phyloP scores from a whole-genome alignment of 495 filamentous ascomycete genomes.

The Tuber borchii region DNA sequence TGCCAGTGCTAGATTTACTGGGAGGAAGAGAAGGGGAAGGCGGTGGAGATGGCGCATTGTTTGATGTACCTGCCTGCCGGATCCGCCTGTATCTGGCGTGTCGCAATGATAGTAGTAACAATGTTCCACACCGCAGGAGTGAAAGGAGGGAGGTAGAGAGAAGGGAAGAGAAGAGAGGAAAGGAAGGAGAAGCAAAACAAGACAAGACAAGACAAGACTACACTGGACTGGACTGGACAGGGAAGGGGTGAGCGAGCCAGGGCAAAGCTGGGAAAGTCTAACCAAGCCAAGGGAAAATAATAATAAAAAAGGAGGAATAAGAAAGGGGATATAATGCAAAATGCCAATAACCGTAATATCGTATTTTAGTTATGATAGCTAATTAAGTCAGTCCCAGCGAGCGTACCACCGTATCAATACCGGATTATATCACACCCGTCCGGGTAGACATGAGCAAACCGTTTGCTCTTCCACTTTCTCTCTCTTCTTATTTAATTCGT shows the following conservation, averaged over 20 bases:
- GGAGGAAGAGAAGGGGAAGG: constrained; percentile 29
- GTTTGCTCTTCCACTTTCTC: background rate
- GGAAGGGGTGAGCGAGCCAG: background rate
- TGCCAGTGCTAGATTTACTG: constrained; percentile 10
- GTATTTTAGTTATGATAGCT: background rate
- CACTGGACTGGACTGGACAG: background rate
- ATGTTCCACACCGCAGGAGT: background rate
- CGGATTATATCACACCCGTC: background rate
- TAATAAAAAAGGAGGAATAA: background rate
- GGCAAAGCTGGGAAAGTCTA: background rate
- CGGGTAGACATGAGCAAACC: background rate
- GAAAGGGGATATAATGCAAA: background rate
- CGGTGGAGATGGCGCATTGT: constrained; percentile 23
- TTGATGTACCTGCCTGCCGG: background rate
- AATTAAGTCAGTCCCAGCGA: background rate
- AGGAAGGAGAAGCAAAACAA: constrained; percentile 12
- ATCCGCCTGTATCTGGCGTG: background rate
- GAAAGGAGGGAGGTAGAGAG: background rate
- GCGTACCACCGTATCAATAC: background rate
- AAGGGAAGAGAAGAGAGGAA: constrained; percentile 12
- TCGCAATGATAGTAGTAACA: background rate
- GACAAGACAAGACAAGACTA: background rate
- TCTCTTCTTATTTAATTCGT: background rate
- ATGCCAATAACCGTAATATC: background rate
- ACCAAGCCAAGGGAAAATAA: background rate